These are phyloP conservation scores for Geosmithia flava DNA, from an alignment of 2,329 filamentous ascomycete species.

Conservation along the genomic window DNA sequence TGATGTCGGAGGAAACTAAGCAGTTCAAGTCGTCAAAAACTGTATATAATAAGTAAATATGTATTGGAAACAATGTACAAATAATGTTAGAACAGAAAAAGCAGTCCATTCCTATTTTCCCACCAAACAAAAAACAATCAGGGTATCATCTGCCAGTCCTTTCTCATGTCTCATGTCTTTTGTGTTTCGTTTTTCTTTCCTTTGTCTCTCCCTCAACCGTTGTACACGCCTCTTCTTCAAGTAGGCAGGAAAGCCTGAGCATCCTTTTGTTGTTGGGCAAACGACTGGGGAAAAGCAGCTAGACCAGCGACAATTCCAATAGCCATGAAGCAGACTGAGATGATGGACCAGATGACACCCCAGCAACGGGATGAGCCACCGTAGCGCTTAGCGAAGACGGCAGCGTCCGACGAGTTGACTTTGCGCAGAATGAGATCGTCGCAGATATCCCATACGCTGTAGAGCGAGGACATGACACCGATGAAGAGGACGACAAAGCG, in stretches of 20 bases:
- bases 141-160: background rate
- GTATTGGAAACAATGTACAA: background rate
- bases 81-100: background rate
- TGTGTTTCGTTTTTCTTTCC: background rate
- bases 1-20: background rate
- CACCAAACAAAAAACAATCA: background rate
- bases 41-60: background rate
- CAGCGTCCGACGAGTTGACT: conserved; percentile 69
- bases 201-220: background rate
- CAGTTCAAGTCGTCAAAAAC: background rate
- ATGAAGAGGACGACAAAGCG: conserved; percentile 69
- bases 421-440: conserved; percentile 72
- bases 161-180: background rate
- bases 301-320: conserved; percentile 63
- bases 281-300: conserved; percentile 62
- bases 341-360: conserved; percentile 67
- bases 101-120: background rate
- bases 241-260: conserved; percentile 54
- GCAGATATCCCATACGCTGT: conserved; percentile 78
- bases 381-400: conserved; percentile 66
- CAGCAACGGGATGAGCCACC: conserved; percentile 72
- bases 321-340: conserved; percentile 61
- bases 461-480: conserved; percentile 69
- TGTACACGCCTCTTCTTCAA: conserved; percentile 5
- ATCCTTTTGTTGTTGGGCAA: conserved; percentile 54